These are phyloP conservation scores for Leishmania braziliensis DNA, from an alignment of 208 protist species.

Conservation along the genomic window DNA sequence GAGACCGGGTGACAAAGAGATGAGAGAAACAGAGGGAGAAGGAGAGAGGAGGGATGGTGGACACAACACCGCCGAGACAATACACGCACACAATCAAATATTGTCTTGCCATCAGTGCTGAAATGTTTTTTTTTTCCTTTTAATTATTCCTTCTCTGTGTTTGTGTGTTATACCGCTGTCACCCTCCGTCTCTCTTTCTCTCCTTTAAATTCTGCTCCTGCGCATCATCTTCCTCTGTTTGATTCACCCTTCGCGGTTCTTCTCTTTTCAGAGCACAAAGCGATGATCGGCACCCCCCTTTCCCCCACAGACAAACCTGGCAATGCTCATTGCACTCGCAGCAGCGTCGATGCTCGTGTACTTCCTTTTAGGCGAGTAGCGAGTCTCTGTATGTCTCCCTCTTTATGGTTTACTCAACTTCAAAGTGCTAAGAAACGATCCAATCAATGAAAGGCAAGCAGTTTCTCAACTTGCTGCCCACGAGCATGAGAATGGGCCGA, in stretches of 20 bases:
- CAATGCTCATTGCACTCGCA: not conserved
- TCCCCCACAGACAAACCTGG: constrained; percentile 1
- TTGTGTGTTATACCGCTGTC: not conserved
- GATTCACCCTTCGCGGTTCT: not conserved
- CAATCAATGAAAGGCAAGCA: constrained; percentile 1
- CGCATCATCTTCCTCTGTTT: not conserved
- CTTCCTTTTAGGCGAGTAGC: not conserved
- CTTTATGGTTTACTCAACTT: not conserved
- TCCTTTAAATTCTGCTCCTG: not conserved
- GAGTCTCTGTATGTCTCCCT: not conserved
- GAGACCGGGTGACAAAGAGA: not conserved
- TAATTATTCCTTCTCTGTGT: not conserved
- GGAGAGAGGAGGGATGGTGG: not conserved
- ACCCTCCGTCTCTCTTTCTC: not conserved
- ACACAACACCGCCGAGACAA: not conserved
- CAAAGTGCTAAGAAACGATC: not conserved
- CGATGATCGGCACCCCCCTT: not conserved
- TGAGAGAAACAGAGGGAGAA: not conserved
- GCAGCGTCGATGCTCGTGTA: not conserved
- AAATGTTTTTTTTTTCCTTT: not conserved
- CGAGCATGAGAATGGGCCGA: not conserved
- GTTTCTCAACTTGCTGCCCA: not conserved
- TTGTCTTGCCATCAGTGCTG: not conserved
- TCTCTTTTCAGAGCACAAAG: not conserved
- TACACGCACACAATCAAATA: not conserved